Evolutionary conservation across 805 yeast genomes (phyloP).

Genomic region (Maudiozyma turicensis): DNA sequence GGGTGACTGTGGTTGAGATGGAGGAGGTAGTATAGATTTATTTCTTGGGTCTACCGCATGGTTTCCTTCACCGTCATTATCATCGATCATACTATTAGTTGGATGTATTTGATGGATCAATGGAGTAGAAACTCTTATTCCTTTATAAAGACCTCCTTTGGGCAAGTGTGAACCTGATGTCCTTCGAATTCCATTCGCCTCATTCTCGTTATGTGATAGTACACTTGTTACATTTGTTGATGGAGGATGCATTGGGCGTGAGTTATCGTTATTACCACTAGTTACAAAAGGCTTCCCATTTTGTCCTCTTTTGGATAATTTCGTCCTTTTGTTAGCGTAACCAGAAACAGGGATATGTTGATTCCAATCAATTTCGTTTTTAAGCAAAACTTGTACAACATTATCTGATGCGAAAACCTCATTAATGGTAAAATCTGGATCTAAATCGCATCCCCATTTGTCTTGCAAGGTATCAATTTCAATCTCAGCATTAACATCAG

Average conservation of each 20-base stretch:
- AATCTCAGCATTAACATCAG: conserved; percentile 41
- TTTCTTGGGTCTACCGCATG: conserved; percentile 12
- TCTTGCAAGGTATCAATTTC: conserved; percentile 55
- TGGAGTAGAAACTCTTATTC: conserved; percentile 29
- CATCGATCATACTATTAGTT: conserved; percentile 3
- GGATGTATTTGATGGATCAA: conserved; percentile 30
- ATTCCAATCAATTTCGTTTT: conserved; percentile 30
- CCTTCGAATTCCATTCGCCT: background rate
- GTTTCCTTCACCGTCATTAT: conserved; percentile 9
- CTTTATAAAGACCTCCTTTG: background rate
- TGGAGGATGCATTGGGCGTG: background rate
- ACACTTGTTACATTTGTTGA: background rate
- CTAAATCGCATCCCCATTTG: conserved; percentile 57
- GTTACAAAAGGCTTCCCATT: background rate
- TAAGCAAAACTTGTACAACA: conserved; percentile 36
- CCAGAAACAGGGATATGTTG: conserved; percentile 13
- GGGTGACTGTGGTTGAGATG: conserved; percentile 26
- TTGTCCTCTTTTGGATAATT: conserved; percentile 9
- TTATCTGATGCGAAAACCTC: conserved; percentile 50
- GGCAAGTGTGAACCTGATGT: background rate
- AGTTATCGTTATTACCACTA: no score
- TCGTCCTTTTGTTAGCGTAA: conserved; percentile 14
- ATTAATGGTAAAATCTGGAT: conserved; percentile 58
- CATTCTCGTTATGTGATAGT: background rate
- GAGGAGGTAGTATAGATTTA: conserved; percentile 26